Conservation (phyloP, 805 yeast species). For the Kluyveromyces siamensis region DNA sequence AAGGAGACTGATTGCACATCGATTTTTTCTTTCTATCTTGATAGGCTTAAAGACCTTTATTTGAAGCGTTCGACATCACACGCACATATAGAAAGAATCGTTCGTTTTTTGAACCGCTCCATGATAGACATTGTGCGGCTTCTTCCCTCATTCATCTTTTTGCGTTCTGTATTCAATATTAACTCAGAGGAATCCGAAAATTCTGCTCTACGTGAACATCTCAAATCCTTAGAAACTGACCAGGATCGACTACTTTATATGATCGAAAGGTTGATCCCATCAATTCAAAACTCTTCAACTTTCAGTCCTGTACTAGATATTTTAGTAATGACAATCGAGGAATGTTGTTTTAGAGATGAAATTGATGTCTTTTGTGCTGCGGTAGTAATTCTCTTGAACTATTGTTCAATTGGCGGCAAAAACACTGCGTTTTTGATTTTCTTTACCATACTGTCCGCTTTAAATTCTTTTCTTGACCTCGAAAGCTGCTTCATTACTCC, state of each 20-base stretch:
- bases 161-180: conserved; percentile 20
- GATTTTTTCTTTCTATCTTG: conserved; percentile 9
- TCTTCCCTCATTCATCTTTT: conserved; percentile 14
- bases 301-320: background rate
- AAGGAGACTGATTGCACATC: conserved; percentile 8
- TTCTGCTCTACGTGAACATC: conserved; percentile 17
- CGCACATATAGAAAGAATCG: conserved; percentile 4
- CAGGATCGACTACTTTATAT: background rate
- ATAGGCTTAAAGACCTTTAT: conserved; percentile 6
- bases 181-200: conserved; percentile 21
- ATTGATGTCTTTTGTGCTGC: background rate
- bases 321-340: background rate
- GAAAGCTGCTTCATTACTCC: background rate
- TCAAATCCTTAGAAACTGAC: background rate
- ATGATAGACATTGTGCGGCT: conserved; percentile 16
- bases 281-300: background rate
- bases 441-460: background rate
- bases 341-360: background rate
- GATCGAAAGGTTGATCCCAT: background rate
- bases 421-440: background rate
- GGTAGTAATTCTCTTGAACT: background rate
- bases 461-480: background rate
- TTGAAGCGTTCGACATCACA: background rate
- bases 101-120: conserved; percentile 13
- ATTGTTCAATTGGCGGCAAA: background rate